A percentile compares a stretch with the other conserved stretches of the same genome.
Conservation (phyloP, 202 grass and related monocot genomes). For the Saccharum hybrid region DNA sequence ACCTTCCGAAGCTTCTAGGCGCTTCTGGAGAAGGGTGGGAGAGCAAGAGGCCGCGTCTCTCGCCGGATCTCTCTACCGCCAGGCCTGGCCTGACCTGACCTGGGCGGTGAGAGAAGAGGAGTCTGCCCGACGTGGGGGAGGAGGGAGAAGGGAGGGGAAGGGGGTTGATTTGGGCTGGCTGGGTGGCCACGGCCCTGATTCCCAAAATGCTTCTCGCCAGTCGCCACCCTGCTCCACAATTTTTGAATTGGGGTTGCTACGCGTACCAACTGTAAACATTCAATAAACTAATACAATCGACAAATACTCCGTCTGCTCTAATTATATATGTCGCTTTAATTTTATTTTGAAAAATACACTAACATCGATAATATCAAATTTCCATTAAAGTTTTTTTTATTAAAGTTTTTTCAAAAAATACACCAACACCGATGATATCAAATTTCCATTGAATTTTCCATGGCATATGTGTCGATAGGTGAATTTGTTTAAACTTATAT, state of each 20-base stretch:
- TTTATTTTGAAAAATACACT: neutral
- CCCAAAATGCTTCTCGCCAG: constrained; percentile 50
- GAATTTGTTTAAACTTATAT: neutral
- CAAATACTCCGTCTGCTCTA: neutral
- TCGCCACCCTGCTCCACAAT: neutral
- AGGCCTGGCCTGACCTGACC: constrained; percentile 29
- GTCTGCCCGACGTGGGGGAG: neutral
- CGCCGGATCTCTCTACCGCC: constrained; percentile 53
- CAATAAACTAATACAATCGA: neutral
- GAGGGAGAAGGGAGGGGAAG: neutral
- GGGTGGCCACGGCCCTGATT: constrained; percentile 25
- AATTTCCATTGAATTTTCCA: neutral
- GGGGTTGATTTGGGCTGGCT: constrained; percentile 47
- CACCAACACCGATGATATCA: neutral
- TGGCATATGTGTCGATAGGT: neutral
- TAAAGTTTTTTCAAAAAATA: neutral
- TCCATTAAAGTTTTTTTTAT: neutral
- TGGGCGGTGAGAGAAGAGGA: constrained; percentile 40
- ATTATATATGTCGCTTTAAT: neutral
- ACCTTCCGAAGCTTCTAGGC: constrained; percentile 46
- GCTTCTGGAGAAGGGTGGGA: constrained; percentile 14
- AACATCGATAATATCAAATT: neutral
- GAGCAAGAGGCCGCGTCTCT: constrained; percentile 43
- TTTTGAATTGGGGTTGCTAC: constrained; percentile 42
- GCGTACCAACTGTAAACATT: constrained; percentile 12